phyloP scores from a whole-genome alignment of 495 filamentous ascomycete genomes.

The Alectoria sarmentosa region DNA sequence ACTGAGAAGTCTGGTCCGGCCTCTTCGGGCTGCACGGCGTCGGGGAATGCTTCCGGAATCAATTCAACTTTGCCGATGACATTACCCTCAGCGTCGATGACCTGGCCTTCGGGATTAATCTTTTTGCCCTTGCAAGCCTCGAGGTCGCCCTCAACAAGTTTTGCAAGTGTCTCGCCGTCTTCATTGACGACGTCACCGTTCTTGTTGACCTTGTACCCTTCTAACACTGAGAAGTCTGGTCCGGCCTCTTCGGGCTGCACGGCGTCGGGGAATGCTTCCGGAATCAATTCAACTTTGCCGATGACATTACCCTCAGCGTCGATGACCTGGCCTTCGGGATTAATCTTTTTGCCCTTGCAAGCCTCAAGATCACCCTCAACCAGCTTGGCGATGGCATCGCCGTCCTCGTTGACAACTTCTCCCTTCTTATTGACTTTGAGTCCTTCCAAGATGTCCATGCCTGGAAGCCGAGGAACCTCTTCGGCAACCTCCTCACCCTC shows the following conservation, averaged over 20 bases:
- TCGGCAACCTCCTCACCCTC: conserved; percentile 32
- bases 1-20: conserved; percentile 40
- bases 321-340: conserved; percentile 42
- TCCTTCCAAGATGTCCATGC: conserved; percentile 29
- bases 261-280: conserved; percentile 34
- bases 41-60: conserved; percentile 32
- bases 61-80: conserved; percentile 33
- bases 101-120: conserved; percentile 44
- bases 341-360: conserved; percentile 41
- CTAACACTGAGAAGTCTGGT: conserved; percentile 46
- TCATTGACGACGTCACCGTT: conserved; percentile 56
- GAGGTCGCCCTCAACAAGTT: conserved; percentile 44
- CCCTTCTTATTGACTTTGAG: conserved; percentile 66
- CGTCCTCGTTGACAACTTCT: conserved; percentile 51
- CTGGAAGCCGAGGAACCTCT: conserved; percentile 26
- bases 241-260: conserved; percentile 39
- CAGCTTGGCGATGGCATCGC: conserved; percentile 40
- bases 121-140: conserved; percentile 43
- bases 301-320: conserved; percentile 34
- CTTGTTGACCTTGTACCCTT: conserved; percentile 64
- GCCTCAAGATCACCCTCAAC: conserved; percentile 36
- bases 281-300: conserved; percentile 28
- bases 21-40: conserved; percentile 38
- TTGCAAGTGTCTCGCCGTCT: conserved; percentile 44
- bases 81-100: conserved; percentile 35